Evolutionary conservation across 192 early-diverging fungal species (phyloP).

Genomic region (Coemansia sp.): DNA sequence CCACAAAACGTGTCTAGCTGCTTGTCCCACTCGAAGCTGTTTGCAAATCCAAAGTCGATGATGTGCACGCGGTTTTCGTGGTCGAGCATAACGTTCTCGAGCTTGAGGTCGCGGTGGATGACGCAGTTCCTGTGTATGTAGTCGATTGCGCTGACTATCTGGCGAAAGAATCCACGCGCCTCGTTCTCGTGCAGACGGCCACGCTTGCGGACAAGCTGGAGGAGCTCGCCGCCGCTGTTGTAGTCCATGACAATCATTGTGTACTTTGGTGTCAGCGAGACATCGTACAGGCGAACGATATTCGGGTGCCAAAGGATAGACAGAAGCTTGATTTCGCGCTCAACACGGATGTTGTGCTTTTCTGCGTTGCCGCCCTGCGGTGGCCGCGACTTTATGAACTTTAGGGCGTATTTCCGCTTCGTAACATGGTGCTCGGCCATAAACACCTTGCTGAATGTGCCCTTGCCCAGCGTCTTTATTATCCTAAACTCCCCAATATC

Average conservation of each 20-base stretch:
- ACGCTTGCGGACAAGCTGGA: slow-evolving; percentile 80
- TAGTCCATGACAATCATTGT: slow-evolving; percentile 89
- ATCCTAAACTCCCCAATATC: slow-evolving; percentile 49
- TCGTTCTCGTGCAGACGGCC: slow-evolving; percentile 82
- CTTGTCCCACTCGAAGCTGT: slow-evolving; percentile 59
- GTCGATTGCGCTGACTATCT: slow-evolving; percentile 77
- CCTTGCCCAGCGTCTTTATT: slow-evolving; percentile 51
- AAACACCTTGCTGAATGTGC: slow-evolving; percentile 56
- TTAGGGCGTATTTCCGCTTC: slow-evolving; percentile 61
- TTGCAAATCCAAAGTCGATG: slow-evolving; percentile 89
- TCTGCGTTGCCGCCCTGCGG: slow-evolving; percentile 57
- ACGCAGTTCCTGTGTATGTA: slow-evolving; percentile 67
- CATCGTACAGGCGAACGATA: slow-evolving; percentile 85
- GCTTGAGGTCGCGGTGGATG: slow-evolving; percentile 80
- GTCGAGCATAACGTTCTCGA: slow-evolving; percentile 86
- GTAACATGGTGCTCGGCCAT: slow-evolving; percentile 50
- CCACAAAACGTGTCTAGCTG: slow-evolving; percentile 60
- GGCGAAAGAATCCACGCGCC: slow-evolving; percentile 81
- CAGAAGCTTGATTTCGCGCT: slow-evolving; percentile 77
- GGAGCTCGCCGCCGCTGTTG: slow-evolving; percentile 80
- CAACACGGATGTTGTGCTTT: slow-evolving; percentile 75
- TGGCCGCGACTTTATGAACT: slow-evolving; percentile 62
- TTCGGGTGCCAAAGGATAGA: slow-evolving; percentile 87
- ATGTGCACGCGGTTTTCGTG: slow-evolving; percentile 71
- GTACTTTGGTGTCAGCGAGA: slow-evolving; percentile 74